These are phyloP conservation scores for Ceratobasidium sp. DNA, from an alignment of 1,284 basidiomycete genomes.

Conservation along the genomic window DNA sequence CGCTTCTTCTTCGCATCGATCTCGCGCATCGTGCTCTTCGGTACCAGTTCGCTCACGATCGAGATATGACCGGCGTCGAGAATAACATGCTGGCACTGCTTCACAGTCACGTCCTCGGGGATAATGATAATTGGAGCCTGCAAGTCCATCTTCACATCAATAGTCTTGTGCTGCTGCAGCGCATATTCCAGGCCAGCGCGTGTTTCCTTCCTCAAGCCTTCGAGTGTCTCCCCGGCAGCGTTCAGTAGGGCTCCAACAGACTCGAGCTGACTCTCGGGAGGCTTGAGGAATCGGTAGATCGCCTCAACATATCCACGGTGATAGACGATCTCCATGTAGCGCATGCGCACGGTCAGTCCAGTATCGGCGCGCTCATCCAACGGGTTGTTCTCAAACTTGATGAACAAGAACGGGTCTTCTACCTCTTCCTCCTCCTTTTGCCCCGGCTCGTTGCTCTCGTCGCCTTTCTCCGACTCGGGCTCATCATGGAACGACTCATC, in stretches of 20 bases:
- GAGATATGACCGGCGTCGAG: slow-evolving; percentile 98
- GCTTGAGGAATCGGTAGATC: slow-evolving; percentile 91
- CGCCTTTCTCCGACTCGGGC: slow-evolving; percentile 46
- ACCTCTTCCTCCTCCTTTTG: slow-evolving; percentile 47
- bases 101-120: slow-evolving; percentile 86
- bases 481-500: slow-evolving; percentile 43
- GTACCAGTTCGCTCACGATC: slow-evolving; percentile 88
- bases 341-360: slow-evolving; percentile 88
- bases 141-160: slow-evolving; percentile 95
- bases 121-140: slow-evolving; percentile 98
- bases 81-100: slow-evolving; percentile 85
- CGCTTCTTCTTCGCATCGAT: slow-evolving; percentile 87
- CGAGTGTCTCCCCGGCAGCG: slow-evolving; percentile 93
- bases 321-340: slow-evolving; percentile 98
- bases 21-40: slow-evolving; percentile 81
- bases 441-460: slow-evolving; percentile 47
- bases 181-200: slow-evolving; percentile 95
- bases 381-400: slow-evolving; percentile 94
- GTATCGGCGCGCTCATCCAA: slow-evolving; percentile 93
- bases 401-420: slow-evolving; percentile 83
- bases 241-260: slow-evolving; percentile 90
- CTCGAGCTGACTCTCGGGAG: slow-evolving; percentile 93
- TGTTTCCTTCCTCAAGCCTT: slow-evolving; percentile 94
- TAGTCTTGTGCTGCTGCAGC: slow-evolving; percentile 90
- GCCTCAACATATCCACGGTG: slow-evolving; percentile 94